Percentiles rank a stretch among this genome's conserved stretches.
Conservation (phyloP, 345 rosid genomes). For the Clarkia xantiana region DNA sequence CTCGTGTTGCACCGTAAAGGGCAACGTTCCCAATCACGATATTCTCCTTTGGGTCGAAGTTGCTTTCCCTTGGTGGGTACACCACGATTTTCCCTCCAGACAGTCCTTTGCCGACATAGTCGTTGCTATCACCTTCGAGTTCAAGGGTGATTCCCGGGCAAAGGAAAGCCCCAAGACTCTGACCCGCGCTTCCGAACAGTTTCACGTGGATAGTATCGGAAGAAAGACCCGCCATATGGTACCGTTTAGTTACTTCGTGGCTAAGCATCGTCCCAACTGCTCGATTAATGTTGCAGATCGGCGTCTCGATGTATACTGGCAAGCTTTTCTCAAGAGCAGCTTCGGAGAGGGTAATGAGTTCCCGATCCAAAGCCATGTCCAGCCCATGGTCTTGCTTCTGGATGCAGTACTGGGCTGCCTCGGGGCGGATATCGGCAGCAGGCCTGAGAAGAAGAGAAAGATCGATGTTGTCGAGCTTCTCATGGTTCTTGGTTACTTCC, state of each 20-base stretch:
- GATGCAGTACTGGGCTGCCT: constrained; percentile 81
- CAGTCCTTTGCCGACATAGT: constrained; percentile 96
- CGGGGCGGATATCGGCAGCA: constrained; percentile 93
- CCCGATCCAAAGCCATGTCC: constrained; percentile 86
- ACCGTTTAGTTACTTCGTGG: constrained; percentile 91
- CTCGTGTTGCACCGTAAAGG: constrained; percentile 81
- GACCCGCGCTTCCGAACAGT: constrained; percentile 95
- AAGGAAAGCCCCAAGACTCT: constrained; percentile 91
- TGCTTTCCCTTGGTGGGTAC: constrained; percentile 82
- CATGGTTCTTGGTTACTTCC: constrained; percentile 63
- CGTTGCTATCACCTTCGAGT: constrained; percentile 95
- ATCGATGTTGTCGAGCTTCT: constrained; percentile 81
- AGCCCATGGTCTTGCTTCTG: constrained; percentile 94
- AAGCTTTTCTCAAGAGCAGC: constrained; percentile 71
- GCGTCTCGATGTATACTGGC: constrained; percentile 72
- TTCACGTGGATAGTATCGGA: constrained; percentile 76
- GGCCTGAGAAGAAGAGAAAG: constrained; percentile 76
- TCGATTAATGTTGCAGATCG: constrained; percentile 83
- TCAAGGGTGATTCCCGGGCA: constrained; percentile 84
- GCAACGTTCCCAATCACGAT: constrained; percentile 95
- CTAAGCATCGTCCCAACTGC: constrained; percentile 99
- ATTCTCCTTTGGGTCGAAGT: constrained; percentile 91
- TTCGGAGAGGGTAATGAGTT: constrained; percentile 48
- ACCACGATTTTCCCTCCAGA: constrained; percentile 93
- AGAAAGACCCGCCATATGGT: constrained; percentile 74